Evolutionary conservation across 768 basidiomycete species (phyloP).

Genomic region (Suillus cothurnatus): DNA sequence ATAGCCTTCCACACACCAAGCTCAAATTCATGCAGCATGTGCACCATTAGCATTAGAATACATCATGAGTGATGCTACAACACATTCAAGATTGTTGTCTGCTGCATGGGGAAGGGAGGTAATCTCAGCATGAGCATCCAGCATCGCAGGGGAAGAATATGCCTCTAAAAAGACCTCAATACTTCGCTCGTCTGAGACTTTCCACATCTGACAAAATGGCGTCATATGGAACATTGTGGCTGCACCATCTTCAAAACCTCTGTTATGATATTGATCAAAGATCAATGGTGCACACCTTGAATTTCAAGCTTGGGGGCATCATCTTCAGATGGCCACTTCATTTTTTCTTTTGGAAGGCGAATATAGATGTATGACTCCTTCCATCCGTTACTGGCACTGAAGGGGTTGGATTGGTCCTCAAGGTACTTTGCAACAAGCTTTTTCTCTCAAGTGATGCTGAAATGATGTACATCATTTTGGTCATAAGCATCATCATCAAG

Average conservation of each 20-base stretch:
- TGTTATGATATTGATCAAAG: conserved; percentile 8
- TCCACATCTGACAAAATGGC: conserved; percentile 27
- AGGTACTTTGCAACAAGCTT: conserved; percentile 8
- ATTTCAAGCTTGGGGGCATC: conserved; percentile 3
- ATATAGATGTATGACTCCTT: conserved; percentile 8
- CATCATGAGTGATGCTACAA: conserved; percentile 21
- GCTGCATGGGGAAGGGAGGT: conserved; percentile 13
- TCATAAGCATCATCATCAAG: conserved; percentile 15
- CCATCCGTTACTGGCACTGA: conserved; percentile 10
- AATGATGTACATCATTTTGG: conserved; percentile 19
- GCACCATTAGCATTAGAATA: conserved; percentile 31
- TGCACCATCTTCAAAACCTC: conserved; percentile 4
- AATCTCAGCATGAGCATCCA: conserved; percentile 7
- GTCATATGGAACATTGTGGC: conserved; percentile 22
- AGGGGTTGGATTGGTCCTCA: conserved; percentile 1
- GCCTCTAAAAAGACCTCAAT: conserved; percentile 2
- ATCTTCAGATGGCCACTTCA: neutral
- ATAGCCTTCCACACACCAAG: conserved; percentile 40
- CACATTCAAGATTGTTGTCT: conserved; percentile 15
- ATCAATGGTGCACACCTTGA: conserved; percentile 3
- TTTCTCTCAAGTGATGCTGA: conserved; percentile 11
- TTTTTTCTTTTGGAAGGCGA: conserved; percentile 9
- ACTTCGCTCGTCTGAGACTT: neutral
- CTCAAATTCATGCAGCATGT: conserved; percentile 43
- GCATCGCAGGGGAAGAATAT: conserved; percentile 1